These are phyloP conservation scores for Purpureocillium lavendulum DNA, from an alignment of 2,329 filamentous ascomycete genomes.

Conservation along the genomic window DNA sequence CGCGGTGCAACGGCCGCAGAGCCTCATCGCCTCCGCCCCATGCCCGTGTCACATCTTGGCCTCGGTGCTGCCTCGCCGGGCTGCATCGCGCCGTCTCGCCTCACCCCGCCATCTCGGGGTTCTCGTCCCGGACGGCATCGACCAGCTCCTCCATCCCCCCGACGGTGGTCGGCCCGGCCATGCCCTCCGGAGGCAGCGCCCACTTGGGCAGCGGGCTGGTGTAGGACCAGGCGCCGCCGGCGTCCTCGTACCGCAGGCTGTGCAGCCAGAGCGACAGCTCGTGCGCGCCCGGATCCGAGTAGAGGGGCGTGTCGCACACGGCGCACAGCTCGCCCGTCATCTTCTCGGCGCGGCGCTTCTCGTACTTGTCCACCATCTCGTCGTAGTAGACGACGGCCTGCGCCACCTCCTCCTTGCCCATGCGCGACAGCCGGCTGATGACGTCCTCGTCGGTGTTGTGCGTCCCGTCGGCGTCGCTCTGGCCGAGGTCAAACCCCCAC, in stretches of 20 bases:
- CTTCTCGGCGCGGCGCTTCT: conserved; percentile 85
- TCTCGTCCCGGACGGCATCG: conserved; percentile 40
- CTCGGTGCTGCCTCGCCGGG: too few species aligned
- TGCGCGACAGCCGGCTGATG: conserved; percentile 72
- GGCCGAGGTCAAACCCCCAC: conserved; percentile 75
- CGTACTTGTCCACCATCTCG: conserved; percentile 84
- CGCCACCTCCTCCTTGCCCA: conserved; percentile 91
- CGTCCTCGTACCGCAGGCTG: conserved; percentile 81
- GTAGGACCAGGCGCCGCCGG: conserved; percentile 78
- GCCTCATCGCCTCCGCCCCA: too few species aligned
- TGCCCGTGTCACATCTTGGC: too few species aligned
- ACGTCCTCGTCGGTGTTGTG: conserved; percentile 80
- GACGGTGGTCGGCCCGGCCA: conserved; percentile 62
- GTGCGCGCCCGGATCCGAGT: conserved; percentile 83
- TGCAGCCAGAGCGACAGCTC: conserved; percentile 93
- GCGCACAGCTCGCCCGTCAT: conserved; percentile 80
- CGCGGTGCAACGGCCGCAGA: too few species aligned
- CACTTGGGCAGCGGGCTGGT: conserved; percentile 75
- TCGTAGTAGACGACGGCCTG: conserved; percentile 90
- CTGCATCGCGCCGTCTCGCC: background rate
- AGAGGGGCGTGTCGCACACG: conserved; percentile 78
- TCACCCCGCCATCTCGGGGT: conserved; percentile 27
- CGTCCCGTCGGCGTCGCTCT: conserved; percentile 53
- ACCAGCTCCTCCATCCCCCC: conserved; percentile 52
- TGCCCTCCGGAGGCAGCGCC: conserved; percentile 72